Base-by-base conservation (phyloP, 257 asterid genomes). In the Solanum appendiculatum region DNA sequence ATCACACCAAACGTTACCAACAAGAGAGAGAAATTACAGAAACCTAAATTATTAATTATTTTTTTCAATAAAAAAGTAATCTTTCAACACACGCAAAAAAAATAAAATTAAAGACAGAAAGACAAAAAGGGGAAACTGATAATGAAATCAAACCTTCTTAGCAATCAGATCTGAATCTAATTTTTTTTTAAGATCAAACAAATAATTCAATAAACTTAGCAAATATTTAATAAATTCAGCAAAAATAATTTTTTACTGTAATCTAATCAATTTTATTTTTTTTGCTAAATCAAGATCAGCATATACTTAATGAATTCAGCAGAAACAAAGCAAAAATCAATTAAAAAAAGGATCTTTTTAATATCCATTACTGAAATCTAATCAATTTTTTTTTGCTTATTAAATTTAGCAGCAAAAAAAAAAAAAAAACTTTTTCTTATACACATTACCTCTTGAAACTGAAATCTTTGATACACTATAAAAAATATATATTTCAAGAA, bases 1-100 rank as follows among this genome's bases (percentile, higher is more conserved):
- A 33, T 82, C 83, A 60, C 89, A 87, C 89, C 89, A 75, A 87
- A 83, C 89, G 2, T 36, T 56, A 84, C 87, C 85, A 73, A 74
- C 64, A 27, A 77, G 60, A 64, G 74, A 74, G 82, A n/a, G 44
- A 85, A 20, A 37, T 8, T 39, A 11, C 5, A 86, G 13, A 86
- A 39, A 84, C 37, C 15, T 13, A 40, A 40, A 5, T 3, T n/a
- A n/a, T 0, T 40, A 9, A 23, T 77, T 40, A 3, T 40, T 75
- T 40, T 75, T 12, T 3, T 6, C 2, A 21, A 40, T 5, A 63
- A 51, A 48, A 13, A 12, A n/a, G 84, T 11, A 63, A 80, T 77
- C 88, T 85, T 78, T 75, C 72, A 85, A 64, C 51, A 25, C 63
- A 78, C 29, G 86, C 77, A 48, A 48, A 63, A 13, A 8, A 72